These are phyloP conservation scores for Penicillium robsamsonii DNA, from an alignment of 495 filamentous ascomycete species.

Conservation along the genomic window DNA sequence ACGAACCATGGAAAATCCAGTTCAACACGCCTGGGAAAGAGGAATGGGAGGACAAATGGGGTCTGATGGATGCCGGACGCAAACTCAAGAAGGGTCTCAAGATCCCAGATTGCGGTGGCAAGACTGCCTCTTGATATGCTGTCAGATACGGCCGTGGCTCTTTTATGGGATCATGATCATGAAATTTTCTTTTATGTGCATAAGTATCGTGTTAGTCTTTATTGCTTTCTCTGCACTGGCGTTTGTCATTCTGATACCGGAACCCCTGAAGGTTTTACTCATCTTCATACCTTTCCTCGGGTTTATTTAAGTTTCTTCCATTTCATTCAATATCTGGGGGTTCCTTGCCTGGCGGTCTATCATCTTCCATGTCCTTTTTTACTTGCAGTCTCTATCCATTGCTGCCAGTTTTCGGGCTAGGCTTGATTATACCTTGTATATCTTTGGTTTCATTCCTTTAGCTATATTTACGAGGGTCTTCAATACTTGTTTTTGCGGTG, in stretches of 20 bases:
- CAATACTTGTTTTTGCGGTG: neutral
- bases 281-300: neutral
- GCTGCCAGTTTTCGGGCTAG: neutral
- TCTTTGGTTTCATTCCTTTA: neutral
- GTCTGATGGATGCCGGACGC: conserved; percentile 81
- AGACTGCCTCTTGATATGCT: conserved; percentile 50
- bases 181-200: conserved; percentile 13
- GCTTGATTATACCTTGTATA: neutral
- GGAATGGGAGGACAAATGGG: conserved; percentile 96
- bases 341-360: neutral
- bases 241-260: conserved; percentile 2
- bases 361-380: neutral
- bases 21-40: conserved; percentile 68
- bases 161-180: conserved; percentile 26
- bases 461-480: neutral
- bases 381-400: neutral
- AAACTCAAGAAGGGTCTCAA: conserved; percentile 81
- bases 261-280: neutral
- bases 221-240: conserved; percentile 2
- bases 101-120: conserved; percentile 85
- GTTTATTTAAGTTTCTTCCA: neutral
- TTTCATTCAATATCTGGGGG: neutral
- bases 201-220: neutral
- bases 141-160: neutral
- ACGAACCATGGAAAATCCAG: conserved; percentile 87